Evolutionary conservation across 257 asterid species (phyloP), one percentile per base, ranked within the genome.

Genomic region (Scutellaria minor): DNA sequence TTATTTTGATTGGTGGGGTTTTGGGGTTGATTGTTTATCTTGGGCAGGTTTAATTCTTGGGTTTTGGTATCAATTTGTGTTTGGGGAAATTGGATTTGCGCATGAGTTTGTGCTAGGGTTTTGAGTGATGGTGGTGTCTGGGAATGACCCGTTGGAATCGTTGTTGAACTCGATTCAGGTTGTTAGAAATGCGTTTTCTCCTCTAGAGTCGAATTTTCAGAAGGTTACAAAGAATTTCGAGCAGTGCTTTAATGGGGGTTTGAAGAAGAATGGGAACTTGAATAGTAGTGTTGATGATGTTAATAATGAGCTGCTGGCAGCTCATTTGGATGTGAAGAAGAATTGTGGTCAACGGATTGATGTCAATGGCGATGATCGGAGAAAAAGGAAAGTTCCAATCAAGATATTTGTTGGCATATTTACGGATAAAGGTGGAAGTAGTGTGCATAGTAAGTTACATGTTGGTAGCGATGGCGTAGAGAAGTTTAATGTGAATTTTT

Each of bases 101-200:
- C 63, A 79, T 75, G 82, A 78, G 70, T 73, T 31, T 78, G 90
- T 82, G 76, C 68, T 79, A 79, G 83, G 83, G 71, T 75, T 83
- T 71, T 65, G 72, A 80, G 85, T 85, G 93, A 85, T 87, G 97
- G 89, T 86, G 85, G 86, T 76, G 69, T 71, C 87, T 41, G 87
- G 87, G 62, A 86, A 81, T 86, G 98, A 95, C 74, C 96, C 89
- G 64, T 82, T 86, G 72, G 98, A 95, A 54, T 87, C 99, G 52
- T 77, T 95, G 80, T 55, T 89, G 82, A 90, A 87, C 83, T 87
- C 99, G 67, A 76, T 95, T 78, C 91, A 88, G 74, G 90, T 85
- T 22, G 87, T 94, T 15, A 89, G 84, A 77, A 80, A 81, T 70
- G 94, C 82, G 4, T 84, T 95, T 74, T 87, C 84, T 62, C 99